Base-by-base conservation (phyloP, 148 eudicot species). In the Mesembryanthemum crystallinum region DNA sequence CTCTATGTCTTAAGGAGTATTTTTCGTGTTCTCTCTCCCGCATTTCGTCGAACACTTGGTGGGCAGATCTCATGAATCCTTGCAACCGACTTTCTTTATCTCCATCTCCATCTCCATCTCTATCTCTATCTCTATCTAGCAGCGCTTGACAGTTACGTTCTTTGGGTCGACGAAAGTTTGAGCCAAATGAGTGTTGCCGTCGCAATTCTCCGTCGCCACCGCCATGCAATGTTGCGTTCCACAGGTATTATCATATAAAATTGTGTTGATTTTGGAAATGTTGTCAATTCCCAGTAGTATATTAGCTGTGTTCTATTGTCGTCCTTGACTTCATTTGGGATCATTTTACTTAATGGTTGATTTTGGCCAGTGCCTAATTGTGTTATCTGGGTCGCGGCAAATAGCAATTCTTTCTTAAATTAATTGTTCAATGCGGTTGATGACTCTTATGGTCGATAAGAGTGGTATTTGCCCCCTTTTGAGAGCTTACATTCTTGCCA, bases 151-250 rank as follows among this genome's bases (percentile, higher is more conserved):
- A 27, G 10, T 4, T 59, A 5, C 23, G 15, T 15, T 1, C 5
- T 27, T 60, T n/a, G 27, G 17, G 37, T 2, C 37, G 30, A 12
- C n/a, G n/a, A n/a, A n/a, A 32, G 67, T 28, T 29, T 33, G 37
- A 64, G 25, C 60, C 72, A 6, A 51, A 81, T 80, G 86, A 86
- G 71, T 79, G 65, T 37, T 61, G 76, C 71, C 52, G 47, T 77
- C 70, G 74, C 79, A 7, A 21, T 82, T 59, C 81, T 80, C 67
- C 82, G 83, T 72, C 81, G 79, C n/a, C 80, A 76, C 30, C 84
- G 86, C 55, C 79, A 55, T 72, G 69, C 79, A 71, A 49, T 43
- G 24, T 64, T 68, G 24, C 76, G 54, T 65, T 58, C 72, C 69
- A 64, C 23, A 64, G 83, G 83, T 33, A 42, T 78, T n/a, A n/a